A percentile compares a stretch with the other conserved stretches of the same genome.
Evolutionary conservation across 768 basidiomycete species (phyloP).

Genomic region (Holtermanniella nyarrowii): DNA sequence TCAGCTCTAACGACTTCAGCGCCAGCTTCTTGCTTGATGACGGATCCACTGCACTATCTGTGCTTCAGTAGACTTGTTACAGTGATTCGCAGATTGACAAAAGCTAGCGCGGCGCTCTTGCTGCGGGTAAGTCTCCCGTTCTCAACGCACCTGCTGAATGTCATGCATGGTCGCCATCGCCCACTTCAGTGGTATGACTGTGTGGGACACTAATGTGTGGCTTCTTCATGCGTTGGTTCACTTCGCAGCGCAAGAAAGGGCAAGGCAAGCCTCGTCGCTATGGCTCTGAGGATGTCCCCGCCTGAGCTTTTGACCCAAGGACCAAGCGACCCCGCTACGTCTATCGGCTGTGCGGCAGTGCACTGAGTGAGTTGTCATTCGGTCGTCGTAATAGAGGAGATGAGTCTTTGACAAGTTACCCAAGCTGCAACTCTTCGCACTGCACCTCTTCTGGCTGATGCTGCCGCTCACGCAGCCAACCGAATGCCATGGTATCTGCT

Average conservation of each 20-base stretch:
- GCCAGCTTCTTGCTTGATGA: slow-evolving; percentile 51
- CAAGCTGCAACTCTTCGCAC: too few relatives aligned
- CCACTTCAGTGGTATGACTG: slow-evolving; percentile 46
- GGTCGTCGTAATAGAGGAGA: too few relatives aligned
- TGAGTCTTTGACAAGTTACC: too few relatives aligned
- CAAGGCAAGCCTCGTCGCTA: slow-evolving; percentile 8
- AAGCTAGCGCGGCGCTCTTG: slow-evolving; percentile 47
- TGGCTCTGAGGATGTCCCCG: slow-evolving; percentile 45
- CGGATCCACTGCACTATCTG: slow-evolving; percentile 32
- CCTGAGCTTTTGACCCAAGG: slow-evolving; percentile 46
- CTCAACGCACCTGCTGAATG: slow-evolving; percentile 41
- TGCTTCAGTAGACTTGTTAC: slow-evolving; percentile 39
- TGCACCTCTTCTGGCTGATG: too few relatives aligned
- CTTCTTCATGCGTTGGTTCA: slow-evolving; percentile 49
- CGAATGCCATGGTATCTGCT: too few relatives aligned
- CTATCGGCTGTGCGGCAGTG: too few relatives aligned
- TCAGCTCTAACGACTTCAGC: neutral
- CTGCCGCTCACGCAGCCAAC: too few relatives aligned
- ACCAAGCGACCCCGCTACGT: slow-evolving; percentile 38
- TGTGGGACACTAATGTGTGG: slow-evolving; percentile 46
- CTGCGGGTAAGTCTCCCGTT: slow-evolving; percentile 48
- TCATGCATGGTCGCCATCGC: slow-evolving; percentile 46
- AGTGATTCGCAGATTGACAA: slow-evolving; percentile 50
- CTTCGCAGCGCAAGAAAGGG: slow-evolving; percentile 45
- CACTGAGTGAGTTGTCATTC: too few relatives aligned